A percentile compares a stretch with the other conserved stretches of the same genome.
These are phyloP conservation scores for Trametes maxima DNA, from an alignment of 768 basidiomycete species.

Conservation along the genomic window DNA sequence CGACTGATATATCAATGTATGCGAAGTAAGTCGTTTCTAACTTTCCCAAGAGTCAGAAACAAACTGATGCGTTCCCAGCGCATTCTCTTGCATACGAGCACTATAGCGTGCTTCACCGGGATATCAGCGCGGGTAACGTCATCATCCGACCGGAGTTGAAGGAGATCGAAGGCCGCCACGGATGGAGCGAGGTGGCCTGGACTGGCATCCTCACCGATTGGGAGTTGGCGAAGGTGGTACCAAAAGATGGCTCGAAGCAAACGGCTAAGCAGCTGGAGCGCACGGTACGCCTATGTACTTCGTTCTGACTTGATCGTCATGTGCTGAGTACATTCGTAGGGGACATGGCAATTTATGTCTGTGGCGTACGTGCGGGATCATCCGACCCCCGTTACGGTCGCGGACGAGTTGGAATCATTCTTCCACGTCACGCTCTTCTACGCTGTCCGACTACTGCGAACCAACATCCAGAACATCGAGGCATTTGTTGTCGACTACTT, in stretches of 20 bases:
- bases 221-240: conserved; percentile 1
- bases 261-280: background rate
- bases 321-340: background rate
- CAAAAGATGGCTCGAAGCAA: background rate
- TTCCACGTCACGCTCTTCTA: conserved; percentile 1
- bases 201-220: conserved; percentile 4
- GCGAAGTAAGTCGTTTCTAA: too few relatives aligned
- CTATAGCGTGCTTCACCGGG: too few relatives aligned
- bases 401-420: conserved; percentile 2
- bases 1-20: too few relatives aligned
- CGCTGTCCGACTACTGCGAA: background rate
- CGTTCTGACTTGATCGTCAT: too few relatives aligned
- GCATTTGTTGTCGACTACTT: background rate
- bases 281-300: background rate
- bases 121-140: too few relatives aligned
- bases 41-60: too few relatives aligned
- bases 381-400: background rate
- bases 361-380: background rate
- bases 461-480: background rate
- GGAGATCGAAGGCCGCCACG: background rate
- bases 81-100: too few relatives aligned
- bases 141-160: background rate
- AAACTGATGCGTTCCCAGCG: too few relatives aligned
- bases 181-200: background rate
- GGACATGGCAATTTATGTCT: conserved; percentile 14